phyloP scores from a whole-genome alignment of 176 grass and related monocot species.

The Pharus latifolius region DNA sequence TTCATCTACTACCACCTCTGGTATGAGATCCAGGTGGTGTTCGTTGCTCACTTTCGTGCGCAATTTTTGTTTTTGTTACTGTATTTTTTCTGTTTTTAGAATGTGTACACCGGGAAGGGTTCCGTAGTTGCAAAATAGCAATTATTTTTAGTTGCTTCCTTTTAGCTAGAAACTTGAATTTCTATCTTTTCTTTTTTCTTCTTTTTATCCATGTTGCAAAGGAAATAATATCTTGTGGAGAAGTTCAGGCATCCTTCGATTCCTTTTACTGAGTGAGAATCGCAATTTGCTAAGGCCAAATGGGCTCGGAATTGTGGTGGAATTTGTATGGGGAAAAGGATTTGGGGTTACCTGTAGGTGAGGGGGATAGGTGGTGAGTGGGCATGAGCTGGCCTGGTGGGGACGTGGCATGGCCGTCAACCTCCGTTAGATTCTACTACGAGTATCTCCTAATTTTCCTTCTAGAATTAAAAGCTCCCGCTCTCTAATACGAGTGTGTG shows the following conservation, averaged over 20 bases:
- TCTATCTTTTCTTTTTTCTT: slow-evolving; percentile 3
- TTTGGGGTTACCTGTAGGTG: neutral
- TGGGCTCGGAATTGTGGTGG: neutral
- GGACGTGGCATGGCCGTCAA: neutral
- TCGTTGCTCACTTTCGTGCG: slow-evolving; percentile 19
- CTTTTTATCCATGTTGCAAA: slow-evolving; percentile 13
- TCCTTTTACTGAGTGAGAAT: slow-evolving; percentile 11
- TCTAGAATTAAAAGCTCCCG: too few species aligned
- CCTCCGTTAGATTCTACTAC: neutral
- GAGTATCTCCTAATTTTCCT: too few species aligned
- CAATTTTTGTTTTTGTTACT: slow-evolving; percentile 28
- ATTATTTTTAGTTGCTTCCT: slow-evolving; percentile 8
- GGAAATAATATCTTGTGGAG: slow-evolving; percentile 35
- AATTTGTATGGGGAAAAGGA: neutral
- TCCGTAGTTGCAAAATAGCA: slow-evolving; percentile 56
- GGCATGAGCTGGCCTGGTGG: neutral
- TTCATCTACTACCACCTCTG: slow-evolving; percentile 42
- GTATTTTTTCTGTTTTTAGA: slow-evolving; percentile 4
- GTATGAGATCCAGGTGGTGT: slow-evolving; percentile 55
- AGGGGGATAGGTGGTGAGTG: neutral
- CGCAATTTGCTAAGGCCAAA: neutral
- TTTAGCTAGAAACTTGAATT: slow-evolving; percentile 14
- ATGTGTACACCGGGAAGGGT: slow-evolving; percentile 39
- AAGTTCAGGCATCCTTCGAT: slow-evolving; percentile 2
- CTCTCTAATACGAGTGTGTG: too few species aligned